Evolutionary conservation across 2,329 filamentous ascomycete genomes (phyloP).

Genomic region (Colletotrichum higginsianum): DNA sequence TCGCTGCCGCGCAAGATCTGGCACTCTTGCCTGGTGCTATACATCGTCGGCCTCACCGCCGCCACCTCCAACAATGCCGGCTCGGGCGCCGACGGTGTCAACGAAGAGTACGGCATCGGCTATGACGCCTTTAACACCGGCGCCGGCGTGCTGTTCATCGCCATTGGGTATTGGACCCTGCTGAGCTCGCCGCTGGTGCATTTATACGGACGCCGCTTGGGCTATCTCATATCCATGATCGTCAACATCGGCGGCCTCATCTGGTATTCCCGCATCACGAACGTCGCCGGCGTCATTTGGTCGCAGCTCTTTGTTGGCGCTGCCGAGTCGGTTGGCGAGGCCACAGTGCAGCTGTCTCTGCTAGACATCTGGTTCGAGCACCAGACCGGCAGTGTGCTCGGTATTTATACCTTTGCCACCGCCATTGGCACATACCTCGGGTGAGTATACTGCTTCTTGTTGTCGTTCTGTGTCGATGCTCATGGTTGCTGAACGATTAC

Average conservation of each 20-base stretch:
- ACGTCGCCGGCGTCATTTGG: slow-evolving; percentile 64
- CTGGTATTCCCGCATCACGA: slow-evolving; percentile 65
- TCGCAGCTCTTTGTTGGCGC: slow-evolving; percentile 71
- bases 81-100: slow-evolving; percentile 64
- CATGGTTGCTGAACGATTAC: neutral
- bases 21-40: slow-evolving; percentile 66
- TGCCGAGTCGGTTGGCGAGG: slow-evolving; percentile 70
- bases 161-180: slow-evolving; percentile 70
- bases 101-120: slow-evolving; percentile 64
- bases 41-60: slow-evolving; percentile 68
- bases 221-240: slow-evolving; percentile 68
- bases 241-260: slow-evolving; percentile 65
- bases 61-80: slow-evolving; percentile 71
- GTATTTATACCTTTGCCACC: slow-evolving; percentile 69
- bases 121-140: slow-evolving; percentile 69
- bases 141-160: slow-evolving; percentile 69
- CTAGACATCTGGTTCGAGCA: slow-evolving; percentile 73
- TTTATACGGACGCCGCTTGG: slow-evolving; percentile 67
- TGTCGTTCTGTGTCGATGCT: neutral
- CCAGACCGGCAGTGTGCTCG: slow-evolving; percentile 67
- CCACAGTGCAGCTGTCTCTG: slow-evolving; percentile 69
- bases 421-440: slow-evolving; percentile 70
- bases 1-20: slow-evolving; percentile 60
- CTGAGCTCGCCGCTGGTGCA: slow-evolving; percentile 67
- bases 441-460: slow-evolving; percentile 4